Base-by-base conservation (phyloP, 140 eudicot species). In the Oenanthe javanica region DNA sequence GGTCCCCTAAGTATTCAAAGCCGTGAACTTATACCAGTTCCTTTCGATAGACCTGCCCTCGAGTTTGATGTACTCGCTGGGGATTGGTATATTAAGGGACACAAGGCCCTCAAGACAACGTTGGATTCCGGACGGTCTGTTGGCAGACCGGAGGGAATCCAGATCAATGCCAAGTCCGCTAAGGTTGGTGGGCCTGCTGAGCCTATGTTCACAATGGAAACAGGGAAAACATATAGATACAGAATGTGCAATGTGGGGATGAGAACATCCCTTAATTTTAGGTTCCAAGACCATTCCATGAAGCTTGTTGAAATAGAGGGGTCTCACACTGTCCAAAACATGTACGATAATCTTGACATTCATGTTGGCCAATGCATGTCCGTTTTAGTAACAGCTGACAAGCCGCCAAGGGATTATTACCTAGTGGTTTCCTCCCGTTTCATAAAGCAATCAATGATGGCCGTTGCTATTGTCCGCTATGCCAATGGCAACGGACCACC, bases 251-350 rank as follows among this genome's bases (percentile, higher is more conserved):
- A 93, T 21, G 85, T 81, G 2, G 97, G 98, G 40, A 80, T 93
- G 87, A 91, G 88, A 78, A 88, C 91, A 54, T 87, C 97, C 7
- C 79, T 93, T 42, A 93, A 93, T 77, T 87, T 93, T 67, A 85
- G 96, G 85, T 75, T 93, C 76, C 98, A 93, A 67, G 89, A 84
- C 47, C 98, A 93, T 79, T 82, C 86, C 49, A 81, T 93, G 97
- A 93, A 81, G 82, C 79, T 93, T 5, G 98, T 93, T 1, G 98
- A 93, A 83, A 16, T 93, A 49, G 98, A 91, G 80, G 98, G 98
- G 27, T 93, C 98, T n/a, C 98, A 93, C 81, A 85, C 90, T 4
- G 87, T 91, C 49, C 98, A 93, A 75, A 90, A 85, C 6, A 80
- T 80, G 1, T 93, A 93, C 74, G 92, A 90, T 77, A 83, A 96